phyloP scores from a whole-genome alignment of 352 stramenopile genomes.

The Thraustochytrium sp. region DNA sequence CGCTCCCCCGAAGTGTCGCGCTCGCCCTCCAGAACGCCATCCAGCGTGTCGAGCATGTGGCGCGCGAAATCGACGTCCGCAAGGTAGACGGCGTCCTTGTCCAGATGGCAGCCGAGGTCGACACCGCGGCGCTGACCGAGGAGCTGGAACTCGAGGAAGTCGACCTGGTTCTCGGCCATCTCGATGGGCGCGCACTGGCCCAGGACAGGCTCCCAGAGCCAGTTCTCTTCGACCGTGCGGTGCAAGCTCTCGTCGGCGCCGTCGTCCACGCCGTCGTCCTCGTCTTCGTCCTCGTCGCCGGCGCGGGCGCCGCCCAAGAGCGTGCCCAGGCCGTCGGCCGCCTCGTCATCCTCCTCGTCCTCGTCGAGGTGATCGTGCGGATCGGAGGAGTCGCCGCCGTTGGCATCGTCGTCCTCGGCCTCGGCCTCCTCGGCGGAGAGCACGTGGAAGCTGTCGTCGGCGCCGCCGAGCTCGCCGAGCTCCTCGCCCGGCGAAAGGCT shows the following conservation, averaged over 20 bases:
- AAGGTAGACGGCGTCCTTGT: not conserved
- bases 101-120: conserved; percentile 13
- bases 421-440: not conserved
- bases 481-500: no score
- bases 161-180: conserved; percentile 41
- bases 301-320: no score
- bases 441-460: not conserved
- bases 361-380: not conserved
- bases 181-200: conserved; percentile 25
- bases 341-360: not conserved
- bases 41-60: not conserved
- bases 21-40: not conserved
- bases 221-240: not conserved
- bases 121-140: not conserved
- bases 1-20: not conserved
- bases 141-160: conserved; percentile 18
- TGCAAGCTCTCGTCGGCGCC: not conserved
- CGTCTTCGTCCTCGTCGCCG: not conserved
- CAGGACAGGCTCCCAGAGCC: conserved; percentile 23
- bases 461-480: not conserved
- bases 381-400: not conserved
- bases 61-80: not conserved
- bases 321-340: no score
- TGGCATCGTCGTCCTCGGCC: not conserved
- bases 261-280: not conserved